phyloP scores from a whole-genome alignment of 1,284 basidiomycete genomes.

The Baeospora myosura region DNA sequence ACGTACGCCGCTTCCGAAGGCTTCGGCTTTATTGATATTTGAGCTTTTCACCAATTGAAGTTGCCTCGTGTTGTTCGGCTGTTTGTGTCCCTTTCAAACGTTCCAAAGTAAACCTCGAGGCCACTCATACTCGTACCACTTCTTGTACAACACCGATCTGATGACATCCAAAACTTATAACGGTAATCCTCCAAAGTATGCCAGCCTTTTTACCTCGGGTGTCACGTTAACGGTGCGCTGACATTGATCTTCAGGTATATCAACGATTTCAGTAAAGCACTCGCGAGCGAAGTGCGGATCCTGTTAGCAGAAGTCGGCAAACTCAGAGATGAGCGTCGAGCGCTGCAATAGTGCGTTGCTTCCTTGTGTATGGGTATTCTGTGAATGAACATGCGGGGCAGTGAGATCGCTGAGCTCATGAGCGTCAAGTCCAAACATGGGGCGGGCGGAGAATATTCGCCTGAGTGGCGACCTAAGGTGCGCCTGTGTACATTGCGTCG shows the following conservation, averaged over 20 bases:
- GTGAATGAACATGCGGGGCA: slow-evolving; percentile 18
- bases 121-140: too few species aligned
- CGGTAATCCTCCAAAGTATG: slow-evolving; percentile 12
- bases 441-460: slow-evolving; percentile 58
- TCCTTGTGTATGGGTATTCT: too few species aligned
- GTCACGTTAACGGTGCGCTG: slow-evolving; percentile 4
- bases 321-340: slow-evolving; percentile 62
- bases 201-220: neutral
- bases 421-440: slow-evolving; percentile 68
- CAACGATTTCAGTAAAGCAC: slow-evolving; percentile 62
- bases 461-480: slow-evolving; percentile 57
- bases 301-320: slow-evolving; percentile 67
- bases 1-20: too few species aligned
- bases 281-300: slow-evolving; percentile 52
- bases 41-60: too few species aligned
- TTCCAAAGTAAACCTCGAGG: too few species aligned
- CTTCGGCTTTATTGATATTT: too few species aligned
- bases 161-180: slow-evolving; percentile 7
- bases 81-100: too few species aligned
- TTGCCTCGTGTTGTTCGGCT: too few species aligned
- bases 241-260: slow-evolving; percentile 40
- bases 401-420: slow-evolving; percentile 73
- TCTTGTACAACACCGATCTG: too few species aligned
- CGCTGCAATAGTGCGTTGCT: slow-evolving; percentile 56
- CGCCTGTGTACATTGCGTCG: slow-evolving; percentile 17